Evolutionary conservation across 2,329 filamentous ascomycete species (phyloP), one percentile per base, ranked within the genome.

Genomic region (Diaporthe destruens): DNA sequence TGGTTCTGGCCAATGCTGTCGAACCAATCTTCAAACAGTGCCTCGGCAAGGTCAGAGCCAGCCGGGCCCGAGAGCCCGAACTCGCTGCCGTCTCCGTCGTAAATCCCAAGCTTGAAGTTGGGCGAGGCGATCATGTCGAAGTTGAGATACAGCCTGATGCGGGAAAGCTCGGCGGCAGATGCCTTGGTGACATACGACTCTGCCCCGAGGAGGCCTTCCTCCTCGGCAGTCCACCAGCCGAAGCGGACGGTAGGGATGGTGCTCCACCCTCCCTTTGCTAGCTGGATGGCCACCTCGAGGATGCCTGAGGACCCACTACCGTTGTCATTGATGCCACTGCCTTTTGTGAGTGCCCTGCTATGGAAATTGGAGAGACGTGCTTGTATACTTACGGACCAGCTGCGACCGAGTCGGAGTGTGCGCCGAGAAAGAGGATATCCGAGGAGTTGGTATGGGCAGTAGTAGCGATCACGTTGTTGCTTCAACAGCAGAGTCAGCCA

Each of bases 191-290:
- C 82, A 66, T 84, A 86, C 76, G 78, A 79, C 14, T 79, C 53
- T 63, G 80, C 79, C 36, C 82, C 75, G 69, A 80, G 36, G 1
- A 85, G 79, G 0, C 84, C 84, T 47, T 80, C 80, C 77, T 86
- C 85, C 69, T 86, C 84, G 0, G 84, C 84, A 0, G 81, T 83
- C 84, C 84, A 86, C 82, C 82, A 86, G 0, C 78, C 81, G 55
- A 86, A 85, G 6, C 83, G 79, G 2, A 85, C 78, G 74, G 81
- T 81, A 16, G 79, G 73, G 20, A 84, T 80, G 2, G 54, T 59
- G 20, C 20, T 61, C 54, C 56, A 70, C 4, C 53, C 67, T 18
- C 67, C 67, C n/a, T 81, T 81, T 69, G 83, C 82, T 8, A 71
- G 68, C 72, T 74, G 73, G 47, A 79, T 57, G 69, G 77, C 73